Conservation (phyloP, 306 rosid species). For the Heteromeles arbutifolia region DNA sequence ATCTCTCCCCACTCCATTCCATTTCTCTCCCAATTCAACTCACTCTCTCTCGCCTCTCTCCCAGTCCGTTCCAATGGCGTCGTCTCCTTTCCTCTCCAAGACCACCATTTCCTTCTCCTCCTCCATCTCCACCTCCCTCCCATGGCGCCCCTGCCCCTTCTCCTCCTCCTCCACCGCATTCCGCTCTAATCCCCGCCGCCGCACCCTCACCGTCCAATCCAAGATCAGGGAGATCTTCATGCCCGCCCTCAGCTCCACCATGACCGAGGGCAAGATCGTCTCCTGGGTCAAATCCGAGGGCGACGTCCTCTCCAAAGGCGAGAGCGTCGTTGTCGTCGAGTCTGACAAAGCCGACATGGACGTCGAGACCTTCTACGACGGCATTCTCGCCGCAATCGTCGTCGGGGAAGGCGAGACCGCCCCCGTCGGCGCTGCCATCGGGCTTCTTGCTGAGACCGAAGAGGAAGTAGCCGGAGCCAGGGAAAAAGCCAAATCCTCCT, state of each 20-base stretch:
- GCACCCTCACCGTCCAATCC: slow-evolving; percentile 39
- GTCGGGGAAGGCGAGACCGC: slow-evolving; percentile 77
- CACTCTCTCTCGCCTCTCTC: background rate
- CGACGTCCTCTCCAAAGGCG: slow-evolving; percentile 78
- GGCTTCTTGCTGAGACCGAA: slow-evolving; percentile 61
- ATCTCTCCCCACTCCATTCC: background rate
- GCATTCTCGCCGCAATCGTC: slow-evolving; percentile 79
- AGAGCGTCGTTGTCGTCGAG: slow-evolving; percentile 88
- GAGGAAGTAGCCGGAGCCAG: slow-evolving; percentile 69
- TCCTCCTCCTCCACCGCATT: slow-evolving; percentile 22
- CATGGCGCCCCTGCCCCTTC: slow-evolving; percentile 21
- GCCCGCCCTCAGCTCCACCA: slow-evolving; percentile 98
- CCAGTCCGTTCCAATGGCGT: slow-evolving; percentile 20
- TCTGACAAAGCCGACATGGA: slow-evolving; percentile 94
- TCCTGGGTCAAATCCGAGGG: slow-evolving; percentile 94
- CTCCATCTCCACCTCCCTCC: slow-evolving; percentile 41
- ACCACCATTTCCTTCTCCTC: slow-evolving; percentile 56
- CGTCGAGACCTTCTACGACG: slow-evolving; percentile 86
- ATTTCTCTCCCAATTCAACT: background rate
- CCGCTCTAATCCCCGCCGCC: slow-evolving; percentile 34
- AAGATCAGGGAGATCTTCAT: slow-evolving; percentile 95
- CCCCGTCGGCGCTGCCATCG: slow-evolving; percentile 86
- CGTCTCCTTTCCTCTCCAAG: slow-evolving; percentile 33
- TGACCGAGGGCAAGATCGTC: slow-evolving; percentile 97
- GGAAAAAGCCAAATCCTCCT: slow-evolving; percentile 50